Conservation (phyloP, 106 monocot genomes). For the Dioscorea zingiberensis region DNA sequence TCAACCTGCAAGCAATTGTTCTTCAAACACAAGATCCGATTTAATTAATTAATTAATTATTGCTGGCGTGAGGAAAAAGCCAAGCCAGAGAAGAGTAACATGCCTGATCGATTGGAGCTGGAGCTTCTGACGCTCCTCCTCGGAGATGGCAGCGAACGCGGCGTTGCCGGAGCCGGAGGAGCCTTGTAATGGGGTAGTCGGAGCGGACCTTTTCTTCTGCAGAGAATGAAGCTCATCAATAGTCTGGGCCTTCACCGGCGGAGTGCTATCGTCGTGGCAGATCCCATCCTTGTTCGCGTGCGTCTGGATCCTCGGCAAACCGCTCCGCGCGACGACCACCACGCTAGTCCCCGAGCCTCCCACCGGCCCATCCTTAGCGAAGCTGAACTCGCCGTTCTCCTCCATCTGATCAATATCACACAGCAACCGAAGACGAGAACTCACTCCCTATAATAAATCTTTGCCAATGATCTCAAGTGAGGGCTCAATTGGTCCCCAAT, state of each 20-base stretch:
- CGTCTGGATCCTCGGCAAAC: slow-evolving; percentile 58
- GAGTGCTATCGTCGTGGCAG: slow-evolving; percentile 94
- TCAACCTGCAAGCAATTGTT: too few species aligned
- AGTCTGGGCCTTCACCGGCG: slow-evolving; percentile 89
- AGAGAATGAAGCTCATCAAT: slow-evolving; percentile 97
- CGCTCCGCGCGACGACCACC: slow-evolving; percentile 17
- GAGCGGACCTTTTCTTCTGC: slow-evolving; percentile 90
- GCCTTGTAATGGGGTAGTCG: slow-evolving; percentile 85
- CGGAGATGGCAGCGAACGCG: slow-evolving; percentile 48
- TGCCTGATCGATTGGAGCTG: slow-evolving; percentile 98
- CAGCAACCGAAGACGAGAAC: too few species aligned
- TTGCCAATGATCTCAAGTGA: too few species aligned
- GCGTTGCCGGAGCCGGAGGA: slow-evolving; percentile 11
- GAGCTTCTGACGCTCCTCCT: slow-evolving; percentile 75
- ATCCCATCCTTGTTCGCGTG: slow-evolving; percentile 35
- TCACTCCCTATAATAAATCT: too few species aligned
- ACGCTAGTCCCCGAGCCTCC: background rate
- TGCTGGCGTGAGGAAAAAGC: too few species aligned
- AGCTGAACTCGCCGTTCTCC: slow-evolving; percentile 27
- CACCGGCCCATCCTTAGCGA: slow-evolving; percentile 11
- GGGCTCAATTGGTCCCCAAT: too few species aligned
- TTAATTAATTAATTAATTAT: too few species aligned
- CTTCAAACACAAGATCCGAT: too few species aligned
- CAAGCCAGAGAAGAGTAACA: too few species aligned
- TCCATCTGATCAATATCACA: slow-evolving; percentile 1